These are phyloP conservation scores for Scedosporium boydii DNA, from an alignment of 2,329 filamentous ascomycete genomes.

Conservation along the genomic window DNA sequence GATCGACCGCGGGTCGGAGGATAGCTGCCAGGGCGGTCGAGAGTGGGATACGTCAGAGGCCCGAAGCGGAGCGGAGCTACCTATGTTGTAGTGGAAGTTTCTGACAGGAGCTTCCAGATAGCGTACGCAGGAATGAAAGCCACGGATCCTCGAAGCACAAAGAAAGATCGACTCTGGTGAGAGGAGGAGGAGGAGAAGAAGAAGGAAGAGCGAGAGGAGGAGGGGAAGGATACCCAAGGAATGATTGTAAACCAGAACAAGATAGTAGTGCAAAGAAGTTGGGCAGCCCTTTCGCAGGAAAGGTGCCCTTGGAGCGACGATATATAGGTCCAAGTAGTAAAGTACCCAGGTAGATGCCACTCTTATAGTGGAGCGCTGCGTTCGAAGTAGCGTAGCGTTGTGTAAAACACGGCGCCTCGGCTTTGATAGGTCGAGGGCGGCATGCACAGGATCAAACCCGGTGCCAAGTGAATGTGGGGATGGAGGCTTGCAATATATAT, in stretches of 20 bases:
- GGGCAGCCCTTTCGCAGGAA: background rate
- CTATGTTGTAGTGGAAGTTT: no score
- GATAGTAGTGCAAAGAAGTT: background rate
- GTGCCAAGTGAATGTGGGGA: constrained; percentile 7
- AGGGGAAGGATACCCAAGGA: background rate
- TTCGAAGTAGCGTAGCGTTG: background rate
- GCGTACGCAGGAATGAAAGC: background rate
- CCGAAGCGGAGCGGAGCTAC: no score
- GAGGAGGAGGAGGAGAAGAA: background rate
- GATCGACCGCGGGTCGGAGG: no score
- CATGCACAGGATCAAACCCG: background rate
- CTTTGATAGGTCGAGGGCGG: background rate
- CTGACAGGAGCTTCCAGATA: background rate
- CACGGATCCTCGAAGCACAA: background rate
- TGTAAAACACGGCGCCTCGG: background rate
- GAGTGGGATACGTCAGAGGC: no score
- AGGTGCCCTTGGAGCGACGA: background rate
- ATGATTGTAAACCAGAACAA: background rate
- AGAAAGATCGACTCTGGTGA: background rate
- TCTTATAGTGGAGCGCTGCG: background rate
- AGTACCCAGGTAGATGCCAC: background rate
- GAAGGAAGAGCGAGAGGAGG: background rate
- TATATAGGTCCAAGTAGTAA: constrained; percentile 1
- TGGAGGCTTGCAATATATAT: constrained; percentile 1
- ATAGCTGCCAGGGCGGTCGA: no score